phyloP scores from a whole-genome alignment of 2,329 filamentous ascomycete species.

The Calcarisporium arbuscula region DNA sequence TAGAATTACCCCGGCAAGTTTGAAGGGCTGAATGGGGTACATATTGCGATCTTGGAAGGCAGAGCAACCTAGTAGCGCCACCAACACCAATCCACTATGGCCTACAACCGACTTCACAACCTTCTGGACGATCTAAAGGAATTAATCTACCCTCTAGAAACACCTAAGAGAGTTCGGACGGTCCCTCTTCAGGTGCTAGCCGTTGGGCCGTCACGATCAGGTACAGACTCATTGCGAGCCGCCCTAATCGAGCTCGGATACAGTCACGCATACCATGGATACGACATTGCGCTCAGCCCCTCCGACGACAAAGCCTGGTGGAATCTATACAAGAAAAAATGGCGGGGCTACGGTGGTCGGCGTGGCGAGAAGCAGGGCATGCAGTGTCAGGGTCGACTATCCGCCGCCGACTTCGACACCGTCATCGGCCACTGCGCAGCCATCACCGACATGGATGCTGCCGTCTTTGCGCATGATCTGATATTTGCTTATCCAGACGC shows the following conservation, averaged over 20 bases:
- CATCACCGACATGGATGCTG: constrained; percentile 5
- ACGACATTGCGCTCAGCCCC: constrained; percentile 2
- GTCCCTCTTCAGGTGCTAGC: constrained; percentile 2
- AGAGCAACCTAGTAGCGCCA: no score
- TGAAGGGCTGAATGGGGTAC: no score
- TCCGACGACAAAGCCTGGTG: constrained; percentile 3
- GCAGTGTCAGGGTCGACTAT: neutral
- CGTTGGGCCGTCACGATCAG: constrained; percentile 5
- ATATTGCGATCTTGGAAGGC: no score
- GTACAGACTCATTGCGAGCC: constrained; percentile 5
- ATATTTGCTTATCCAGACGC: constrained; percentile 32
- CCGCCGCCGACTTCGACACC: constrained; percentile 6
- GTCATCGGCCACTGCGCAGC: constrained; percentile 8
- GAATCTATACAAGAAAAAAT: constrained; percentile 2
- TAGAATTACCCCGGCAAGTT: no score
- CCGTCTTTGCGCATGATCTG: constrained; percentile 25
- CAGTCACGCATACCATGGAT: constrained; percentile 5
- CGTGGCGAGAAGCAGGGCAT: neutral
- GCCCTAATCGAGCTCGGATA: constrained; percentile 7
- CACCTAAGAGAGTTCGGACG: constrained; percentile 1
- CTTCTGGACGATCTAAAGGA: no score
- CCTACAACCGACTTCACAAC: no score
- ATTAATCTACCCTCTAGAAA: no score
- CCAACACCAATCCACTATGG: no score
- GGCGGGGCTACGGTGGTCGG: neutral